Conservation (phyloP, 768 basidiomycete species). For the Dioszegia hungarica region DNA sequence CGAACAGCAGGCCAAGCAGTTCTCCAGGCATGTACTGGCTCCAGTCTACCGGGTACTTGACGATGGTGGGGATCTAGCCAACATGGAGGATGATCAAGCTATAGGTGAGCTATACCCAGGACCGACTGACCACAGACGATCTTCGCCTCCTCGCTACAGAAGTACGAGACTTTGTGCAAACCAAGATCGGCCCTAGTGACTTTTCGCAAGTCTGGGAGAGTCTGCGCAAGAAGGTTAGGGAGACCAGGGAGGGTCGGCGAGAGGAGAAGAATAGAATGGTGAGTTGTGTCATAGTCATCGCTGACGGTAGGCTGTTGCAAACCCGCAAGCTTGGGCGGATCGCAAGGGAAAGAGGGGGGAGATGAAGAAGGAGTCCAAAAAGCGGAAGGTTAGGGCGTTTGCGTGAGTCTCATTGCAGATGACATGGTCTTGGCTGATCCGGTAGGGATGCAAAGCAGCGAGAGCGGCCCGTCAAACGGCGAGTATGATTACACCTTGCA, state of each 20-base stretch:
- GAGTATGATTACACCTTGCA: conserved; percentile 5
- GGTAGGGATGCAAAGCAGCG: conserved; percentile 29
- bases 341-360: conserved; percentile 66
- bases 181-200: conserved; percentile 77
- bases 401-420: conserved; percentile 26
- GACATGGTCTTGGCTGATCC: too few species aligned
- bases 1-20: conserved; percentile 57
- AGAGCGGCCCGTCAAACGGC: conserved; percentile 31
- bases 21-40: conserved; percentile 75
- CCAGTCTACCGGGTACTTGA: conserved; percentile 83
- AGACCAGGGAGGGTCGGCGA: conserved; percentile 67
- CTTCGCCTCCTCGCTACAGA: conserved; percentile 74
- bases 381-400: conserved; percentile 58
- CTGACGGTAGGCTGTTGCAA: conserved; percentile 56
- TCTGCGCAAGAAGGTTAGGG: conserved; percentile 67
- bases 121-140: conserved; percentile 58
- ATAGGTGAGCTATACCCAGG: neutral
- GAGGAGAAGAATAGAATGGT: conserved; percentile 58
- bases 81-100: neutral
- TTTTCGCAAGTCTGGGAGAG: conserved; percentile 75
- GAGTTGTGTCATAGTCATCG: conserved; percentile 16
- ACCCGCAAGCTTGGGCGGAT: conserved; percentile 72
- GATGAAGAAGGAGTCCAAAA: conserved; percentile 78
- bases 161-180: conserved; percentile 78
- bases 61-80: conserved; percentile 56